Percentiles rank a stretch among this genome's conserved stretches.
Conservation (phyloP, 176 grass and related monocot genomes). For the Triticum urartu region DNA sequence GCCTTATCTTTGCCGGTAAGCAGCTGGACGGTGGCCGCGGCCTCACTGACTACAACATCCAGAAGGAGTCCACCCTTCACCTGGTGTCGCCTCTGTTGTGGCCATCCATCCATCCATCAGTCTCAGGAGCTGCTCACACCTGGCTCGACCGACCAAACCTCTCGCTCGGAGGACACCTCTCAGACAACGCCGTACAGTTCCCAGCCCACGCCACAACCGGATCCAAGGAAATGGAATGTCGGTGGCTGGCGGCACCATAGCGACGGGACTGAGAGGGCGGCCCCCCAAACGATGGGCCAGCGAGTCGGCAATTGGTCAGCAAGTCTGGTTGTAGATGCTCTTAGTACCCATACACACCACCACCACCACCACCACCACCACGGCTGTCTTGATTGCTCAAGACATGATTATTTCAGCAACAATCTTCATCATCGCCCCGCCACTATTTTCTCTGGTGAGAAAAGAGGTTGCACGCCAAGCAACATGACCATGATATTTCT, state of each 20-base stretch:
- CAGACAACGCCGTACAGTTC: conserved; percentile 8
- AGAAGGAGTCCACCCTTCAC: no score
- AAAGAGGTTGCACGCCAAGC: background rate
- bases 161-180: background rate
- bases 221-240: background rate
- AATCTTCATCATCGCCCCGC: conserved; percentile 12
- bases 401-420: background rate
- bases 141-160: no score
- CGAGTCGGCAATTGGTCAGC: background rate
- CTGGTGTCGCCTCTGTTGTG: no score
- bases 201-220: background rate
- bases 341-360: background rate
- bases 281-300: background rate
- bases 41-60: no score
- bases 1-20: no score
- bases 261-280: background rate
- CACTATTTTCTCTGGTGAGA: no score
- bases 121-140: no score
- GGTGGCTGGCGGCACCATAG: conserved; percentile 24
- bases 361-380: background rate
- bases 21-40: no score
- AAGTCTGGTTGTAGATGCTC: no score
- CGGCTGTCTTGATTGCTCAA: conserved; percentile 8
- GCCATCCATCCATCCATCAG: background rate
- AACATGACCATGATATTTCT: background rate